These are phyloP conservation scores for Aquilaria yunnanensis DNA, from an alignment of 345 rosid genomes.

Conservation along the genomic window DNA sequence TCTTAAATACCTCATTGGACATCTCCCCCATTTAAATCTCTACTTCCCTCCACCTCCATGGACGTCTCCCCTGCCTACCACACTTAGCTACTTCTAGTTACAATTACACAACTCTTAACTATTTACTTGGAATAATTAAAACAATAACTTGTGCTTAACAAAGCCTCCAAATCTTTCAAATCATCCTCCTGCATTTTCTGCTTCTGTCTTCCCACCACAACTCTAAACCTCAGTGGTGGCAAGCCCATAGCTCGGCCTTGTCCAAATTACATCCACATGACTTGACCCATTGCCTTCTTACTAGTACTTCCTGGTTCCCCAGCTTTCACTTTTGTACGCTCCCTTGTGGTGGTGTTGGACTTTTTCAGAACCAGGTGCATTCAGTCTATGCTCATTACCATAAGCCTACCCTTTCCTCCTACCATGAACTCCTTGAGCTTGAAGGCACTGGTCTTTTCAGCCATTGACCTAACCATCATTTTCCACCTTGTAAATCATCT, in stretches of 20 bases:
- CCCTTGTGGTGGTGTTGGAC: constrained; percentile 29
- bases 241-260: constrained; percentile 37
- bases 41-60: too few species aligned
- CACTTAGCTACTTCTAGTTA: too few species aligned
- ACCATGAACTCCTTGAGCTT: constrained; percentile 84
- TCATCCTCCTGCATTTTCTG: constrained; percentile 78
- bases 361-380: constrained; percentile 62
- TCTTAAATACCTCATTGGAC: too few species aligned
- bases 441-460: constrained; percentile 75
- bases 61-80: too few species aligned
- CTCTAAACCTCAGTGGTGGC: constrained; percentile 47
- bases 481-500: constrained; percentile 72
- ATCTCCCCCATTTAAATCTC: too few species aligned
- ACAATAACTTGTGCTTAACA: constrained; percentile 19
- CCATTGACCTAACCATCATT: constrained; percentile 72
- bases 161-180: constrained; percentile 77
- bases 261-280: constrained; percentile 52
- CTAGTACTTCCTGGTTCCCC: constrained; percentile 7
- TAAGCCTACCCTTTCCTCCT: constrained; percentile 73
- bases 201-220: constrained; percentile 45
- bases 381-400: constrained; percentile 77
- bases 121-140: too few species aligned
- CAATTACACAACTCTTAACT: too few species aligned
- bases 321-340: constrained; percentile 15
- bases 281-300: constrained; percentile 36